Base-by-base conservation (phyloP, 78 protist species). In the Pigoraptor vietnamica region DNA sequence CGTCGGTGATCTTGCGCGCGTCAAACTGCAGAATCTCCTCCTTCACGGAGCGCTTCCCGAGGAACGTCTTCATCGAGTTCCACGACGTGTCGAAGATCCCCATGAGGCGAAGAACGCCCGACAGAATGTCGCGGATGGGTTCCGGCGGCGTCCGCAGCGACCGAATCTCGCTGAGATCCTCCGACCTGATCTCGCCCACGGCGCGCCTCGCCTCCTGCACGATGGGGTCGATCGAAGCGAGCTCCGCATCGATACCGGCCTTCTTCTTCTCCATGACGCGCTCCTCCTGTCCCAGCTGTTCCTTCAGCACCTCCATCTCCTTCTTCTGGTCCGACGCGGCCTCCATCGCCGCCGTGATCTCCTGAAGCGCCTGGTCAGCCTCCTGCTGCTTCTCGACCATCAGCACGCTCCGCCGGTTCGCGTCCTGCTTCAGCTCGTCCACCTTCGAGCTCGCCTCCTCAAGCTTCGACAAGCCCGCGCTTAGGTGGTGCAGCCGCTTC, bases 101-200 rank as follows among this genome's bases (percentile, higher is more conserved):
- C 96, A 96, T 92, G 37, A 97, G 82, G 87, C 67, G 0, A 86
- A 96, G 92, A 34, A 98, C 99, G 0, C 96, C 98, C 90, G 88
- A 91, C 32, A 98, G 81, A 36, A 97, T 95, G 83, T 95, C 97
- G 55, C 93, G 82, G 82, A 96, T 90, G 82, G 94, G 40, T 0
- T 33, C 39, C 23, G 91, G 98, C 32, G 99, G 98, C 35, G 91
- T 39, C 19, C 87, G 86, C 89, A 97, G 89, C 24, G 93, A 24
- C 29, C 96, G 94, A 32, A 96, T 88, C 91, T 97, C 98, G 67
- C 48, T 88, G 37, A 98, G 92, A 9, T 94, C 90, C 86, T 89
- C 90, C 19, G 32, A 0, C 6, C 29, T 10, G 90, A 97, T 93
- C 67, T 55, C 0, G 19, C 95, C 93, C 29, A 98, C 98, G 24